Conservation (phyloP, 345 rosid species). For the Garcia nutans region DNA sequence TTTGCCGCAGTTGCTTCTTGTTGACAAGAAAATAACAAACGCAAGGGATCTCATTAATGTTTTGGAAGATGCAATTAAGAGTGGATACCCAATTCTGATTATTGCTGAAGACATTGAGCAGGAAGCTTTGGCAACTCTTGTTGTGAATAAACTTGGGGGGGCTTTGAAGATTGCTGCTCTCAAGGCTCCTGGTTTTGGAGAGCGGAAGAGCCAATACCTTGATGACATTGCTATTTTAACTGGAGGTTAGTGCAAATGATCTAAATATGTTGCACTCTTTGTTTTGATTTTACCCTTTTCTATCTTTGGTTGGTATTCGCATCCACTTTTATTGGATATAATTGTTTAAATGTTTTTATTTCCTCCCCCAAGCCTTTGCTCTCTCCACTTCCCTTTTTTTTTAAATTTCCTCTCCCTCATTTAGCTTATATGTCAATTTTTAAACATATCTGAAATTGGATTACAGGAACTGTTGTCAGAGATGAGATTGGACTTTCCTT, state of each 20-base stretch:
- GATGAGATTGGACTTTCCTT: conserved; percentile 94
- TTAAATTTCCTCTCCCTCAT: too few relatives aligned
- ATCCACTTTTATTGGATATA: neutral
- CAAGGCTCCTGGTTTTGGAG: conserved; percentile 97
- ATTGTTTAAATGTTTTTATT: too few relatives aligned
- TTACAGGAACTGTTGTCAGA: conserved; percentile 78
- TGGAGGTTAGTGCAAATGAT: conserved; percentile 47
- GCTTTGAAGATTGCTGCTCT: conserved; percentile 92
- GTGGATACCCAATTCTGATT: conserved; percentile 68
- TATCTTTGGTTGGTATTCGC: neutral
- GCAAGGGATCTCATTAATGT: conserved; percentile 88
- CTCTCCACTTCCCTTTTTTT: neutral
- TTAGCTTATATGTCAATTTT: neutral
- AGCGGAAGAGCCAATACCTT: conserved; percentile 93
- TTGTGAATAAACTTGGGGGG: conserved; percentile 92
- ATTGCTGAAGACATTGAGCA: conserved; percentile 97
- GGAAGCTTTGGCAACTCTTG: conserved; percentile 96
- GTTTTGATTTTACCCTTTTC: neutral
- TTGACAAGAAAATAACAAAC: conserved; percentile 93
- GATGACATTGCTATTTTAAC: conserved; percentile 96
- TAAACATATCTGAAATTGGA: neutral
- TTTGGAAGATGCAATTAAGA: conserved; percentile 87
- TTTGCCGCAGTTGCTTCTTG: conserved; percentile 81
- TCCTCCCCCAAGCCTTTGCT: neutral
- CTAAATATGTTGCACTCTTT: neutral